Conservation (phyloP, 2,329 filamentous ascomycete species). For the Rachicladosporium sp. region DNA sequence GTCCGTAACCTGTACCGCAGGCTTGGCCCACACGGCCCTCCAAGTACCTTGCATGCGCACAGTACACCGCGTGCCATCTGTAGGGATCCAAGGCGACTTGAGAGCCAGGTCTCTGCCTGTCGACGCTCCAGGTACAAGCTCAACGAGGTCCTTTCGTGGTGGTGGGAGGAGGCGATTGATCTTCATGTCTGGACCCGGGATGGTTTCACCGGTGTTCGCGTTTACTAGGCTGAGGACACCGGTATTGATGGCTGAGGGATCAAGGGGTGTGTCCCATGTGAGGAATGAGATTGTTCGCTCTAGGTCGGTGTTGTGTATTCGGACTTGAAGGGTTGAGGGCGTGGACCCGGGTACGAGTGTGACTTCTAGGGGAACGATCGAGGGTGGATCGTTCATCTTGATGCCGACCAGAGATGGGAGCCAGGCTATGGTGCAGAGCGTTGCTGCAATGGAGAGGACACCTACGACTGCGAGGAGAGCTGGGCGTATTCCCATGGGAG, state of each 20-base stretch:
- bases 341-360: constrained; percentile 1
- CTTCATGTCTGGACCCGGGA: constrained; percentile 22
- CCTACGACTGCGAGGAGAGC: background rate
- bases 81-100: constrained; percentile 26
- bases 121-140: constrained; percentile 23
- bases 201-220: constrained; percentile 15
- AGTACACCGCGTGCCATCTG: constrained; percentile 25
- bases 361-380: constrained; percentile 1
- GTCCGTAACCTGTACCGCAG: constrained; percentile 7
- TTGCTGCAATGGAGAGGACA: too few relatives aligned
- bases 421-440: too few relatives aligned
- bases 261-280: constrained; percentile 30
- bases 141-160: constrained; percentile 22
- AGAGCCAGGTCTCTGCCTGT: constrained; percentile 25
- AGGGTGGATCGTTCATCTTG: background rate
- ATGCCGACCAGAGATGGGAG: too few relatives aligned
- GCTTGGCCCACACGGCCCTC: constrained; percentile 23
- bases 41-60: constrained; percentile 23
- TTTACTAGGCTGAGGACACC: constrained; percentile 26
- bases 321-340: constrained; percentile 21
- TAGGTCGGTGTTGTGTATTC: constrained; percentile 25
- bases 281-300: constrained; percentile 25
- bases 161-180: constrained; percentile 28
- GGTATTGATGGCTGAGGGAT: constrained; percentile 25
- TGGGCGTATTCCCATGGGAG: constrained; percentile 4